phyloP scores from a whole-genome alignment of 768 basidiomycete genomes.

The Butyriboletus loyo region DNA sequence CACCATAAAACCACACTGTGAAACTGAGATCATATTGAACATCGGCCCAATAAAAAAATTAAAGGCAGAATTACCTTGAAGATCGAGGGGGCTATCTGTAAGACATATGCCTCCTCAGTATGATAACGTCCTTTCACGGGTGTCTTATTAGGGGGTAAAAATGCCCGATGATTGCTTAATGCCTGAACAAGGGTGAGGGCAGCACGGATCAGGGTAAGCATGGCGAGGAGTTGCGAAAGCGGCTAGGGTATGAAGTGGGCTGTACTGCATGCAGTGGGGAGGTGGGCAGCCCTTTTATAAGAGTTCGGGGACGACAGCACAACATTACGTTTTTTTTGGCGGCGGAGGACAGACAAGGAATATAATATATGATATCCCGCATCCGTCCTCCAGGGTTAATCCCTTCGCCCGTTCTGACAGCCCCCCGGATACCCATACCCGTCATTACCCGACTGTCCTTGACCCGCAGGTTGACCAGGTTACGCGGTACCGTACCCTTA shows the following conservation, averaged over 20 bases:
- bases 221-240: conserved; percentile 15
- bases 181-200: conserved; percentile 49
- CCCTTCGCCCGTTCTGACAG: not conserved
- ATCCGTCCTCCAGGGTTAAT: not conserved
- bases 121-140: conserved; percentile 49
- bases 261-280: not conserved
- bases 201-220: conserved; percentile 47
- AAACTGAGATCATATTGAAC: conserved; percentile 32
- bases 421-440: not conserved
- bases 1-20: conserved; percentile 50
- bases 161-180: conserved; percentile 48
- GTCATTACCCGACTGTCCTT: conserved; percentile 3
- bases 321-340: conserved; percentile 1
- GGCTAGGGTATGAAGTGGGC: not conserved
- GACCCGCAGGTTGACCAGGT: not conserved
- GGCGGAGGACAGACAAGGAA: not conserved
- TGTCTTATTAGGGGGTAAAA: conserved; percentile 57
- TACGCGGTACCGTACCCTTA: too few relatives aligned
- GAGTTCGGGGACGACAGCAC: not conserved
- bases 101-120: conserved; percentile 47
- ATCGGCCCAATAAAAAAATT: not conserved
- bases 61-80: conserved; percentile 43
- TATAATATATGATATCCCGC: not conserved
- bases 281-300: conserved; percentile 18
- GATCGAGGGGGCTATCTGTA: conserved; percentile 54